Percentiles rank a stretch among this genome's conserved stretches.
phyloP scores from a whole-genome alignment of 495 filamentous ascomycete genomes.

The Cudoniella acicularis region DNA sequence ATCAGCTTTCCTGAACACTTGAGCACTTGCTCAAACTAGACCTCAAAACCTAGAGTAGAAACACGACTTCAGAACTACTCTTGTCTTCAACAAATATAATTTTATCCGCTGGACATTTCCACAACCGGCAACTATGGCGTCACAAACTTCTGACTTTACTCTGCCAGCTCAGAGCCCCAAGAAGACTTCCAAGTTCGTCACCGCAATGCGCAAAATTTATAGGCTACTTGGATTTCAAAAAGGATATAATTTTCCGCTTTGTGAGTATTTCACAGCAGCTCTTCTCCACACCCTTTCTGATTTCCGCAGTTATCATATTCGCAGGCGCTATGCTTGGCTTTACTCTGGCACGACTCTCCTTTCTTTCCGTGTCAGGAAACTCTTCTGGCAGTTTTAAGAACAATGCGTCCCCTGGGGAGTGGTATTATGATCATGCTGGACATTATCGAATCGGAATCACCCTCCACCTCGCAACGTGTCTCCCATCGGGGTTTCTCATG shows the following conservation, averaged over 20 bases:
- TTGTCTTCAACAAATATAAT: neutral
- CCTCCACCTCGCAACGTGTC: conserved; percentile 40
- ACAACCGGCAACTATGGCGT: neutral
- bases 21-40: too few species aligned
- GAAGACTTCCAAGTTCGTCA: conserved; percentile 10
- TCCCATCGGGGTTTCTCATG: conserved; percentile 45
- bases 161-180: neutral
- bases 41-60: too few species aligned
- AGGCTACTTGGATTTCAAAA: conserved; percentile 36
- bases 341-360: conserved; percentile 27
- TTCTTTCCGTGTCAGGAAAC: conserved; percentile 33
- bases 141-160: neutral
- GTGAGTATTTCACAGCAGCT: conserved; percentile 13
- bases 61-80: neutral
- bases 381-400: conserved; percentile 7
- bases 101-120: neutral
- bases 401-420: conserved; percentile 41
- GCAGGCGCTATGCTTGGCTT: conserved; percentile 31
- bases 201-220: conserved; percentile 26
- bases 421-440: conserved; percentile 39
- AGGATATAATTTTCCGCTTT: conserved; percentile 37
- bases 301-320: conserved; percentile 29
- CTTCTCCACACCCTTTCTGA: neutral
- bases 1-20: too few species aligned
- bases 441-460: conserved; percentile 41